These are phyloP conservation scores for Trichosporon sp. DNA, from an alignment of 1,284 basidiomycete species.

Conservation along the genomic window DNA sequence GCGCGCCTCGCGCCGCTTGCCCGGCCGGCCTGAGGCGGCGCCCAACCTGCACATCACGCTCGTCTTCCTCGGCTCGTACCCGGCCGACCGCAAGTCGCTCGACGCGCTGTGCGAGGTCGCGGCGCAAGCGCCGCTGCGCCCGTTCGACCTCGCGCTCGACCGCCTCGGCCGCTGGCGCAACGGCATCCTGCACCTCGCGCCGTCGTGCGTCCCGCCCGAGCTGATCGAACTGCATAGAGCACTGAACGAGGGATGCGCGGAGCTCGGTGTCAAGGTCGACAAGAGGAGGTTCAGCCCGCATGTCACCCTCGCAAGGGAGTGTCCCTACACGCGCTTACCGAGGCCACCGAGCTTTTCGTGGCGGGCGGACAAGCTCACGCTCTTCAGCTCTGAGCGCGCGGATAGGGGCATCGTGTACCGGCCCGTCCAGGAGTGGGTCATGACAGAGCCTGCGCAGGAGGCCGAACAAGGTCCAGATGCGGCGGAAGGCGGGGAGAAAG, in stretches of 20 bases:
- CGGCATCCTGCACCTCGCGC: slow-evolving; percentile 9
- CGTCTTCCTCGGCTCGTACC: slow-evolving; percentile 4
- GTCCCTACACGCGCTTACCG: neutral
- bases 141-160: neutral
- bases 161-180: neutral
- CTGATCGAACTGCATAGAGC: neutral
- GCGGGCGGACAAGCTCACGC: slow-evolving; percentile 4
- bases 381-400: neutral
- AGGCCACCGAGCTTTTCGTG: neutral
- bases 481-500: neutral
- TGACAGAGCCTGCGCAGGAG: neutral
- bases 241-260: neutral
- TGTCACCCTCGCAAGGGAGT: slow-evolving; percentile 7
- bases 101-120: neutral
- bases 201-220: neutral
- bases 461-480: no score
- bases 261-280: neutral
- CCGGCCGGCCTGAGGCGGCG: neutral
- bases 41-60: slow-evolving; percentile 11
- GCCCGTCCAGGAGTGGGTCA: neutral
- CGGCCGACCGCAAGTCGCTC: neutral
- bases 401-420: neutral
- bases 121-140: neutral
- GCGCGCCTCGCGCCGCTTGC: neutral
- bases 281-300: neutral